Base-by-base conservation (phyloP, 345 rosid genomes). In the rapeseed (Brassica napus) region DNA sequence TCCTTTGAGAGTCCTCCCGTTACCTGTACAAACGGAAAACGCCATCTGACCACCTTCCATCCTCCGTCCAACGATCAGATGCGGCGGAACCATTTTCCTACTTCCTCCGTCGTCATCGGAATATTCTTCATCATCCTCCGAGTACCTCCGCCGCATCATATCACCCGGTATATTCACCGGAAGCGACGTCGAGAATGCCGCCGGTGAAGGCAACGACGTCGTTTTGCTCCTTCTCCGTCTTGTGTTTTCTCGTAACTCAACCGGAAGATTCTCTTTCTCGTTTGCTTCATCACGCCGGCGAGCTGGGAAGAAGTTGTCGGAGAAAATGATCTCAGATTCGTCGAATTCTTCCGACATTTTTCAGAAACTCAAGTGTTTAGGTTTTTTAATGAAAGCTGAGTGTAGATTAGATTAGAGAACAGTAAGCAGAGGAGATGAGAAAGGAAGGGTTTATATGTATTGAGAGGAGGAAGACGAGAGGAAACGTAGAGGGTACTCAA, bases 1-100 rank as follows among this genome's bases (percentile, higher is more conserved):
- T 10, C 98, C 98, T 72, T 94, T 94, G 14, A 94, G 88, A 58
- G 89, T 91, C 72, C 98, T 85, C 61, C 98, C 98, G 77, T 88
- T 89, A 21, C 97, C 96, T 4, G 91, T 77, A 70, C 93, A 88
- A 73, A 91, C 91, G 1, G 97, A 92, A 70, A 88, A 92, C 23
- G 92, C 94, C 80, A 81, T 81, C 86, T 90, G 85, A 78, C 88
- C 84, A 74, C 90, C 85, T 4, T 86, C 86, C 5, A 84, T 73
- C 65, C 95, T 77, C 69, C 77, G 47, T 65, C 77, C 77, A 0
- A 81, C 55, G 0, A 85, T 77, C 76, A 80, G 39, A 73, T 85
- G 87, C 71, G 87, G 87, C 44, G 87, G 87, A 11, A 71, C 69
- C 39, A 85, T 77, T 28, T 30, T 77, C 60, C 1, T 3, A 28